Conservation (phyloP, 139 green algal genomes). For the Picochlorum sp. region DNA sequence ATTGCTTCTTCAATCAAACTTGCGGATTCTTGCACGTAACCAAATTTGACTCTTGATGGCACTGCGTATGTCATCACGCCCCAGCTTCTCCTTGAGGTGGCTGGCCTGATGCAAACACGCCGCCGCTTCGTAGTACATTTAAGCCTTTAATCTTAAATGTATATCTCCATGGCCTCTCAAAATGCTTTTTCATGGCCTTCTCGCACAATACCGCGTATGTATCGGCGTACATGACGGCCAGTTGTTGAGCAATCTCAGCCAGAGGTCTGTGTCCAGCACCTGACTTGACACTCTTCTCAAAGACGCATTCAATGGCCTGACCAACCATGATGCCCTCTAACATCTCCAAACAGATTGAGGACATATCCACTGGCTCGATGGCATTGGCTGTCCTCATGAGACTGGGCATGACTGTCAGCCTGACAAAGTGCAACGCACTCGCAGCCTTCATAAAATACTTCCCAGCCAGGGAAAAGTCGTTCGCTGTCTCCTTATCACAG, state of each 20-base stretch:
- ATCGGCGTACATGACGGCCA: conserved; percentile 59
- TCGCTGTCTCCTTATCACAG: conserved; percentile 51
- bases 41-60: conserved; percentile 36
- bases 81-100: conserved; percentile 11
- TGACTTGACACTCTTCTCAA: conserved; percentile 76
- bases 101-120: conserved; percentile 40
- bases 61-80: conserved; percentile 11
- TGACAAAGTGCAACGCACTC: conserved; percentile 64
- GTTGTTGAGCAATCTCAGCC: conserved; percentile 56
- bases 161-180: conserved; percentile 68
- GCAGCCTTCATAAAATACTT: conserved; percentile 70
- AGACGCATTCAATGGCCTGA: conserved; percentile 86
- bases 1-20: conserved; percentile 13
- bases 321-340: conserved; percentile 92
- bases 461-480: conserved; percentile 65
- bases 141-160: conserved; percentile 38
- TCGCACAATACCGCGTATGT: conserved; percentile 39
- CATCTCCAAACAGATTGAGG: conserved; percentile 61
- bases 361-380: conserved; percentile 63
- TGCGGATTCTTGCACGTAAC: conserved; percentile 29
- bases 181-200: conserved; percentile 50
- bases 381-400: conserved; percentile 55
- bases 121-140: conserved; percentile 61
- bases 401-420: conserved; percentile 32
- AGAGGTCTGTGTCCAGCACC: conserved; percentile 56